A percentile compares a stretch with the other conserved stretches of the same genome.
Conservation (phyloP, 169 alveolate genomes). For the Plasmodium malariae region DNA sequence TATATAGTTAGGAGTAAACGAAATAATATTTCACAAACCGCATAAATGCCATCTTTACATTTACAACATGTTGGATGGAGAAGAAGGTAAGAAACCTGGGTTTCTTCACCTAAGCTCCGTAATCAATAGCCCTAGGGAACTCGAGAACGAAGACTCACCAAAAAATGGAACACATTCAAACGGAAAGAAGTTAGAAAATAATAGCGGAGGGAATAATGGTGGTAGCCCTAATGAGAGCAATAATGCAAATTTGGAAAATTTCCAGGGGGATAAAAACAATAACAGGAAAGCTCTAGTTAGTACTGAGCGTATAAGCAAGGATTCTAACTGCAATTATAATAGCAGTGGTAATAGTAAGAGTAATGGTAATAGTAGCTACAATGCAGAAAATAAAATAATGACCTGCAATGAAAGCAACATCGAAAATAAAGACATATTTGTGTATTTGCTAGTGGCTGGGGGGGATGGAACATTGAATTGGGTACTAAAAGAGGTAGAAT, state of each 20-base stretch:
- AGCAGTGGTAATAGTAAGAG: background rate
- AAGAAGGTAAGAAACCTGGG: slow-evolving; percentile 88
- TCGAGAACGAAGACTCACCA: background rate
- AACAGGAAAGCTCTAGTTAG: slow-evolving; percentile 1
- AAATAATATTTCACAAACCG: slow-evolving; percentile 55
- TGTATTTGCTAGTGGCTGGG: slow-evolving; percentile 91
- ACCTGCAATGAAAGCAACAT: background rate
- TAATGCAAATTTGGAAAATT: background rate
- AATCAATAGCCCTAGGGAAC: slow-evolving; percentile 6
- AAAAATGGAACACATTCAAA: background rate
- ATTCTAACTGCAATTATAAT: background rate
- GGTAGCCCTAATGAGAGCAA: background rate
- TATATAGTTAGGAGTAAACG: slow-evolving; percentile 67
- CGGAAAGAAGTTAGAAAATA: background rate
- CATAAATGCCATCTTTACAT: slow-evolving; percentile 59
- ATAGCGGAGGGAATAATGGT: background rate
- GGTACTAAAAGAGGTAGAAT: slow-evolving; percentile 90
- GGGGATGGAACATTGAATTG: slow-evolving; percentile 98
- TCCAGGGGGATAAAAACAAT: background rate
- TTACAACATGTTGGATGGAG: slow-evolving; percentile 87
- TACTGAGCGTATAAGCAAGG: background rate
- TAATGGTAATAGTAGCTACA: slow-evolving; percentile 1
- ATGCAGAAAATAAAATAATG: slow-evolving; percentile 20
- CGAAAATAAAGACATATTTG: slow-evolving; percentile 30
- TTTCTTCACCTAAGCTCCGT: slow-evolving; percentile 77